Evolutionary conservation across 192 early-diverging fungal species (phyloP).

Genomic region (Coemansia sp.): DNA sequence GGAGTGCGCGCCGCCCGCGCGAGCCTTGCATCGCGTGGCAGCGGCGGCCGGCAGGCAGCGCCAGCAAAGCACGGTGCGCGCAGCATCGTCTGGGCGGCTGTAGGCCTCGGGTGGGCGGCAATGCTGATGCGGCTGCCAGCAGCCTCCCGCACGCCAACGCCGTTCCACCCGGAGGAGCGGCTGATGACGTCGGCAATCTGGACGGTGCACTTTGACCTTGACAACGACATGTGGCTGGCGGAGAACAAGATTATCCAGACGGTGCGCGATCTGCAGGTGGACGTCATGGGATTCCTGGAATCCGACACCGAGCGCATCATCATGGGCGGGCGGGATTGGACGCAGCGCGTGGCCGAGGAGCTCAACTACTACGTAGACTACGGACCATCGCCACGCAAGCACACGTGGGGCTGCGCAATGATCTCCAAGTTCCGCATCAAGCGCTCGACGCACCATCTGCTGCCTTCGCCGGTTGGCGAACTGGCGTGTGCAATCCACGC

Average conservation of each 20-base stretch:
- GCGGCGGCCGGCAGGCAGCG: neutral
- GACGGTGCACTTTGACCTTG: slow-evolving; percentile 85
- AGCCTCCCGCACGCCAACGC: slow-evolving; percentile 55
- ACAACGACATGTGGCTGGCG: slow-evolving; percentile 84
- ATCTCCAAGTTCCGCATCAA: slow-evolving; percentile 85
- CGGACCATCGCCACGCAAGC: slow-evolving; percentile 81
- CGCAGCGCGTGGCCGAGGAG: slow-evolving; percentile 76
- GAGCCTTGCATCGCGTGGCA: slow-evolving; percentile 16
- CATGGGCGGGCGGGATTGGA: slow-evolving; percentile 82
- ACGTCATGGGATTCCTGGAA: slow-evolving; percentile 81
- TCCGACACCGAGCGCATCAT: slow-evolving; percentile 79
- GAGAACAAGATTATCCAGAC: slow-evolving; percentile 70
- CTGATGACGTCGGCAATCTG: slow-evolving; percentile 77
- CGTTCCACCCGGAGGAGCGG: slow-evolving; percentile 65
- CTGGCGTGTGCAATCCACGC: slow-evolving; percentile 84
- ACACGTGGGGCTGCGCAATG: slow-evolving; percentile 85
- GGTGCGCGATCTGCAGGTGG: slow-evolving; percentile 74
- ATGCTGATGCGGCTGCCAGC: slow-evolving; percentile 57
- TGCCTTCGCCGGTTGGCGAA: slow-evolving; percentile 80
- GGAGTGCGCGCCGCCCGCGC: slow-evolving; percentile 58
- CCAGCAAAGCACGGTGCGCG: slow-evolving; percentile 21
- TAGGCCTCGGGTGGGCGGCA: slow-evolving; percentile 30
- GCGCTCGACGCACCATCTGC: slow-evolving; percentile 69
- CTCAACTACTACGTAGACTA: slow-evolving; percentile 78
- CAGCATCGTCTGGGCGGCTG: slow-evolving; percentile 11